Percentiles rank a stretch among this genome's conserved stretches.
Conservation (phyloP, 176 grass and related monocot genomes). For the Zoysia pacifica region DNA sequence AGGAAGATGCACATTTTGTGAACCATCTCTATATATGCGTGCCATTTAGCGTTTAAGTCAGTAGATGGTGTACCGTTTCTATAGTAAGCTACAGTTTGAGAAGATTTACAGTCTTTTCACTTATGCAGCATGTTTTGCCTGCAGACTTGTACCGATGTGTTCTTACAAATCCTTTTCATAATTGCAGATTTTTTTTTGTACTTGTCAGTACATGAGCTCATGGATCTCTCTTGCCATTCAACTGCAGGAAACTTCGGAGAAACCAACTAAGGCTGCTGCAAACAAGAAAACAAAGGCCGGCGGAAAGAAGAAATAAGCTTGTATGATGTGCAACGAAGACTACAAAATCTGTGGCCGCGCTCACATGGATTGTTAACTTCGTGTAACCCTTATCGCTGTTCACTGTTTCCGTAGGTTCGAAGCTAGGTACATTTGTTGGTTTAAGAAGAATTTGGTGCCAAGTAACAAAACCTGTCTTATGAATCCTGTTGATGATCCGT, state of each 20-base stretch:
- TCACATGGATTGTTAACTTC: conserved; percentile 11
- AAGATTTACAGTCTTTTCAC: background rate
- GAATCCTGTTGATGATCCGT: background rate
- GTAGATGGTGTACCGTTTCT: background rate
- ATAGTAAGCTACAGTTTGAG: background rate
- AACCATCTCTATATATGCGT: background rate
- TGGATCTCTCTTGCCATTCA: background rate
- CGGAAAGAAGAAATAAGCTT: conserved; percentile 48
- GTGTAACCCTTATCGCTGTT: conserved; percentile 16
- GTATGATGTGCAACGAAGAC: background rate
- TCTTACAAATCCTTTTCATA: background rate
- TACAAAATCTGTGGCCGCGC: background rate
- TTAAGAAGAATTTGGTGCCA: background rate
- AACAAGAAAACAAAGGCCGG: conserved; percentile 52
- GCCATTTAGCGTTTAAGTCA: background rate
- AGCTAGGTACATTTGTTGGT: conserved; percentile 30
- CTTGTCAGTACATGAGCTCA: background rate
- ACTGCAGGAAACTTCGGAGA: conserved; percentile 40
- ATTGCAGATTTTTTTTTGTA: background rate
- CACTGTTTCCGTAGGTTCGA: background rate
- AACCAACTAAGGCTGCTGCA: conserved; percentile 36
- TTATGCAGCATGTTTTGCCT: background rate
- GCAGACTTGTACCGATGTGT: background rate
- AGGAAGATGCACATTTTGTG: background rate
- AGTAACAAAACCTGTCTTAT: background rate